These are phyloP conservation scores for Paramecium sonneborni DNA, from an alignment of 73 alveolate genomes.

Conservation along the genomic window DNA sequence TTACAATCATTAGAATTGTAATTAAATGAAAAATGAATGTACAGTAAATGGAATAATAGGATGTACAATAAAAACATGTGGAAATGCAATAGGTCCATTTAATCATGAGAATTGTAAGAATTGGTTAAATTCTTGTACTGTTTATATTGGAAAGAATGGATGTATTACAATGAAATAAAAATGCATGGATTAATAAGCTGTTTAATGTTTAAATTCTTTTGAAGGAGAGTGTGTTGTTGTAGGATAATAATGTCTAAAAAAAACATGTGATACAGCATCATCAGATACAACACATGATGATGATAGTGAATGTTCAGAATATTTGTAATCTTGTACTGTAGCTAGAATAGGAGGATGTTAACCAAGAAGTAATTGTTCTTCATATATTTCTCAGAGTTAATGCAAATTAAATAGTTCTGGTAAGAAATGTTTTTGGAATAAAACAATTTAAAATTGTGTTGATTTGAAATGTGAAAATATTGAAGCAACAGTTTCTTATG, in stretches of 20 bases:
- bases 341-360: neutral
- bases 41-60: neutral
- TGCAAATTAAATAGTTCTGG: neutral
- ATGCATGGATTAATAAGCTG: too few species aligned
- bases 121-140: neutral
- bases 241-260: neutral
- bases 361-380: neutral
- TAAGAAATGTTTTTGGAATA: constrained; percentile 6
- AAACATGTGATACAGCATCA: neutral
- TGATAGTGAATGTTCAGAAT: neutral
- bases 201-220: too few species aligned
- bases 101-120: neutral
- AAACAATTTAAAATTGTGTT: neutral
- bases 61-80: neutral
- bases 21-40: neutral
- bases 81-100: neutral
- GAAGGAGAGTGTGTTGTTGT: neutral
- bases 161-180: too few species aligned
- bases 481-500: neutral
- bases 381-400: neutral
- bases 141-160: too few species aligned
- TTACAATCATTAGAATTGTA: neutral
- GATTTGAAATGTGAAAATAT: neutral
- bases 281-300: neutral
- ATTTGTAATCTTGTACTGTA: neutral